Percentiles rank a stretch among this genome's conserved stretches.
These are phyloP conservation scores for Colletotrichum orchidophilum DNA, from an alignment of 2,329 filamentous ascomycete genomes.

Conservation along the genomic window DNA sequence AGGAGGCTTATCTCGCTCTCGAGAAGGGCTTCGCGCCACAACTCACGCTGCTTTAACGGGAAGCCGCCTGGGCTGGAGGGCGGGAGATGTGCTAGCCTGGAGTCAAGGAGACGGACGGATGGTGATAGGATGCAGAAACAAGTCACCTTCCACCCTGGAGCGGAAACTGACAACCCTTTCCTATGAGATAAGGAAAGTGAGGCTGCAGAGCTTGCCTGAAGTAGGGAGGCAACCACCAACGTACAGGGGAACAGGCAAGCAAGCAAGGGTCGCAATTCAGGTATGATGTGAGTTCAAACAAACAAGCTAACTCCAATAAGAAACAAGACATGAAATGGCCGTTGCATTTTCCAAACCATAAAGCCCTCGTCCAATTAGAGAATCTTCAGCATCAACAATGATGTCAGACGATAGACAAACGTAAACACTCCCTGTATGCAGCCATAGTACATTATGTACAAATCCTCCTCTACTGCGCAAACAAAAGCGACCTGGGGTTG, in stretches of 20 bases:
- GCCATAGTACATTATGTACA: not conserved
- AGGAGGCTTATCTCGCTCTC: constrained; percentile 16
- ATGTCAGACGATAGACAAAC: not conserved
- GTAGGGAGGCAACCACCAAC: not conserved
- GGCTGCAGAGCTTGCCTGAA: not conserved
- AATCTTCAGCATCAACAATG: not conserved
- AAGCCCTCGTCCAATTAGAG: not conserved
- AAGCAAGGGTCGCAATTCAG: not conserved
- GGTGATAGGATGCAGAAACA: constrained; percentile 30
- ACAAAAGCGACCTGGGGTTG: constrained; percentile 44
- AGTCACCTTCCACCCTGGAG: constrained; percentile 32
- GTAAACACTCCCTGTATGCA: not conserved
- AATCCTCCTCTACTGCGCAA: constrained; percentile 30
- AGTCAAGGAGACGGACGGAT: not conserved
- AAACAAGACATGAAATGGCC: not conserved
- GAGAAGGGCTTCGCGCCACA: not conserved
- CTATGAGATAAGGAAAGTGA: not conserved
- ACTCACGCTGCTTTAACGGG: constrained; percentile 3
- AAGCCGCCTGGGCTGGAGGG: not conserved
- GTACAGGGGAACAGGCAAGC: not conserved
- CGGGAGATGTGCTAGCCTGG: not conserved
- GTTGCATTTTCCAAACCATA: not conserved
- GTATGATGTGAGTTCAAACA: not conserved
- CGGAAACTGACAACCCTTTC: not conserved
- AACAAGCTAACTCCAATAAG: constrained; percentile 17